Percentiles rank a stretch among this genome's conserved stretches.
Evolutionary conservation across 148 eudicot species (phyloP).

Genomic region (Euryodendron excelsum): DNA sequence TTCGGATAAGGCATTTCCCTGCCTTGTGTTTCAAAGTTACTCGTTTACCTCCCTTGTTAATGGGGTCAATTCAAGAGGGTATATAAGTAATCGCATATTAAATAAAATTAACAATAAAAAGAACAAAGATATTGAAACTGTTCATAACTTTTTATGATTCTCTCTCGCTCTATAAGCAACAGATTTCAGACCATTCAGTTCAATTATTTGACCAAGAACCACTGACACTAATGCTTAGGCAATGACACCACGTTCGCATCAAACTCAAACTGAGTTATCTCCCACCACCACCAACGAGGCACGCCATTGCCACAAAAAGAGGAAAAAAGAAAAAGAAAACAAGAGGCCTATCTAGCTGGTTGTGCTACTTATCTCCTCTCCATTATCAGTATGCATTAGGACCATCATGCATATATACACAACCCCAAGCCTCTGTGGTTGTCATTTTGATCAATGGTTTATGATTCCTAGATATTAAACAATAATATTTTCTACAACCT

Average conservation of each 20-base stretch:
- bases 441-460: not conserved
- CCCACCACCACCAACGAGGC: not conserved
- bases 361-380: not conserved
- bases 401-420: not conserved
- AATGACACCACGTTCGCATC: not conserved
- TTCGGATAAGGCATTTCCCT: too few relatives aligned
- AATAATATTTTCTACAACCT: not conserved
- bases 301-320: not conserved
- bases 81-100: too few relatives aligned
- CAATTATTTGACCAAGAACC: not conserved
- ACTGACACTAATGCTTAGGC: not conserved
- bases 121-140: too few relatives aligned
- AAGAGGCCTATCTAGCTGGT: too few relatives aligned
- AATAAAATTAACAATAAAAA: too few relatives aligned
- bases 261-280: not conserved
- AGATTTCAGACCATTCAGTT: not conserved
- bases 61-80: too few relatives aligned
- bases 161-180: not conserved
- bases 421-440: not conserved
- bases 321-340: too few relatives aligned
- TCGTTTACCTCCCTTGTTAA: too few relatives aligned
- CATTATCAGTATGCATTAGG: not conserved
- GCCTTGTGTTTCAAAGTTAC: not conserved
- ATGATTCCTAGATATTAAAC: not conserved
- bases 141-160: too few relatives aligned